phyloP scores from a whole-genome alignment of 495 filamentous ascomycete species.

The Penicillium soppii region DNA sequence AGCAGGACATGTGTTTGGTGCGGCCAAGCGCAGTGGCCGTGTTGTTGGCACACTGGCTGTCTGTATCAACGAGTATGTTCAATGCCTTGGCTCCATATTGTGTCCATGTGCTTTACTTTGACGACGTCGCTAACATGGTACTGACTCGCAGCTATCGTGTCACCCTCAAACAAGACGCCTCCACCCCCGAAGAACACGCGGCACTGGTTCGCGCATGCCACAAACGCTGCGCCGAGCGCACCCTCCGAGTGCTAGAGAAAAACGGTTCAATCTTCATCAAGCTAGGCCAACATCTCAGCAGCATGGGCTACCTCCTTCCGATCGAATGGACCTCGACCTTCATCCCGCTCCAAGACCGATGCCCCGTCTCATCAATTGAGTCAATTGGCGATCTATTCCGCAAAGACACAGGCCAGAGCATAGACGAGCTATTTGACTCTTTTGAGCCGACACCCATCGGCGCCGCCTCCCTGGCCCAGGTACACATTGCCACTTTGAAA shows the following conservation, averaged over 20 bases:
- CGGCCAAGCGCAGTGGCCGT: conserved; percentile 72
- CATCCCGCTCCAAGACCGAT: conserved; percentile 93
- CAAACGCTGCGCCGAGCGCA: conserved; percentile 87
- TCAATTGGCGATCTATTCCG: conserved; percentile 85
- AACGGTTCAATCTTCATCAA: conserved; percentile 99
- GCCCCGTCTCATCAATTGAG: conserved; percentile 87
- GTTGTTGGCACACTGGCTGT: conserved; percentile 74
- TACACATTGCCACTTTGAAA: conserved; percentile 84
- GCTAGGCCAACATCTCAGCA: conserved; percentile 91
- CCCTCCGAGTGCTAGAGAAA: conserved; percentile 81
- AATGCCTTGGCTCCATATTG: neutral
- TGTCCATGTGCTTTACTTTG: neutral
- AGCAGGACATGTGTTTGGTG: conserved; percentile 68
- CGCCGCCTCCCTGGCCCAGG: conserved; percentile 91
- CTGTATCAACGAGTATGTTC: conserved; percentile 85
- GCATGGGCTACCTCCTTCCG: conserved; percentile 94
- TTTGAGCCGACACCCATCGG: conserved; percentile 82
- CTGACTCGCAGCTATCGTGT: conserved; percentile 66
- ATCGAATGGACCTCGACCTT: conserved; percentile 95
- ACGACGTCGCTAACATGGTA: neutral
- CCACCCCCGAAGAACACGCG: conserved; percentile 60
- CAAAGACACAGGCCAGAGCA: conserved; percentile 74
- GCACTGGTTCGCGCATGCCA: conserved; percentile 78
- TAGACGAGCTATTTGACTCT: conserved; percentile 78
- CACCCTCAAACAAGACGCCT: conserved; percentile 65